phyloP scores from a whole-genome alignment of 73 alveolate species.

The Urostyla sp. region DNA sequence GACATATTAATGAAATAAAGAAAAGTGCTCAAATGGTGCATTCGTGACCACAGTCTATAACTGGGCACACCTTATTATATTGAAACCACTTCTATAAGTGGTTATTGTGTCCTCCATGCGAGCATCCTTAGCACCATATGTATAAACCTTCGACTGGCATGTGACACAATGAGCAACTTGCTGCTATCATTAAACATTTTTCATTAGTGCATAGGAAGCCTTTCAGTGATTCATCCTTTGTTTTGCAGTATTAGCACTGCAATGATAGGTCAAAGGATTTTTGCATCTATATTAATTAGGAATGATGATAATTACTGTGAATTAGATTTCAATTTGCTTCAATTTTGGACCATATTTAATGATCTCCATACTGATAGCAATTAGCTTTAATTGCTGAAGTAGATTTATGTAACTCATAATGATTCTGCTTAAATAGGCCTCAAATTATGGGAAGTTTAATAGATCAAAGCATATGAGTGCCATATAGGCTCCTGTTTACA shows the following conservation, averaged over 20 bases:
- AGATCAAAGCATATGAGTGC: slow-evolving; percentile 7
- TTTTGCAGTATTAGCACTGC: slow-evolving; percentile 19
- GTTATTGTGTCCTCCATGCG: slow-evolving; percentile 54
- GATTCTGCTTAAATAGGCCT: slow-evolving; percentile 26
- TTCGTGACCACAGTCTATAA: slow-evolving; percentile 34
- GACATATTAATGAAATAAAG: neutral
- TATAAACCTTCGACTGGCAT: slow-evolving; percentile 27
- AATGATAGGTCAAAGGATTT: slow-evolving; percentile 11
- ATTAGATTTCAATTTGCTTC: neutral
- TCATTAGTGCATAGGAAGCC: neutral
- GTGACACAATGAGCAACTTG: slow-evolving; percentile 34
- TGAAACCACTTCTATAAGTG: slow-evolving; percentile 49
- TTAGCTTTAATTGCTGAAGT: slow-evolving; percentile 3
- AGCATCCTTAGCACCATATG: slow-evolving; percentile 53
- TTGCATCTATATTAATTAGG: neutral
- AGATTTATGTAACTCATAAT: slow-evolving; percentile 12
- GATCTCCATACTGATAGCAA: slow-evolving; percentile 24
- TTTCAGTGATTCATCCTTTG: slow-evolving; percentile 25
- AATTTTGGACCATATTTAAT: slow-evolving; percentile 45
- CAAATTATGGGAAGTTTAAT: neutral
- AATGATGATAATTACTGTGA: neutral
- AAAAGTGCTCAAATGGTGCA: slow-evolving; percentile 21
- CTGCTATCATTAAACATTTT: slow-evolving; percentile 8
- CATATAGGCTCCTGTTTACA: slow-evolving; percentile 51
- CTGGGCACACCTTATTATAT: slow-evolving; percentile 35